A percentile compares a stretch with the other conserved stretches of the same genome.
These are phyloP conservation scores for Exophiala viscosa DNA, from an alignment of 2,329 filamentous ascomycete species.

Conservation along the genomic window DNA sequence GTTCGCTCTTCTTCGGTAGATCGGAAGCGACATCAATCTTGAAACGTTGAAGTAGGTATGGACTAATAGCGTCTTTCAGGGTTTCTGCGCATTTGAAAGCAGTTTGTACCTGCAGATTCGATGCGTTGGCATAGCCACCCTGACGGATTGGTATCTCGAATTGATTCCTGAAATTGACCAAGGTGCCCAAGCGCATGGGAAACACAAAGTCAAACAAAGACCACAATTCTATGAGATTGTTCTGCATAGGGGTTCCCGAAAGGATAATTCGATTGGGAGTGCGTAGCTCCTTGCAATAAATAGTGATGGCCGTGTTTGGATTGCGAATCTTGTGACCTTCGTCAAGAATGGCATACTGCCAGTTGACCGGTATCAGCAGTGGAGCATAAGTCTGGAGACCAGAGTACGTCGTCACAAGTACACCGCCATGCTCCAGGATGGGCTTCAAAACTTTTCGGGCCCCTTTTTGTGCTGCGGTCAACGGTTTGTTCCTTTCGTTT, in stretches of 20 bases:
- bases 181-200: slow-evolving; percentile 87
- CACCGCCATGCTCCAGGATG: slow-evolving; percentile 79
- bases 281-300: slow-evolving; percentile 88
- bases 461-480: slow-evolving; percentile 60
- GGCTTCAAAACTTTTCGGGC: slow-evolving; percentile 77
- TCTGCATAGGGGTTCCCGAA: slow-evolving; percentile 96
- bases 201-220: slow-evolving; percentile 97
- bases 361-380: slow-evolving; percentile 74
- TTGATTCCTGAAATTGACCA: slow-evolving; percentile 83
- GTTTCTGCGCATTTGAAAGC: slow-evolving; percentile 92
- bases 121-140: slow-evolving; percentile 92
- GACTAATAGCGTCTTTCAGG: slow-evolving; percentile 86
- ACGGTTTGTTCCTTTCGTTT: slow-evolving; percentile 35
- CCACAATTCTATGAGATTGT: slow-evolving; percentile 92
- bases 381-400: slow-evolving; percentile 91
- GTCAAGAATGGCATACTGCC: slow-evolving; percentile 91
- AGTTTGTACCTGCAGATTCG: slow-evolving; percentile 89
- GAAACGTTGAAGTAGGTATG: slow-evolving; percentile 85
- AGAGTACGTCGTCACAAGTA: slow-evolving; percentile 92
- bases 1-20: slow-evolving; percentile 90
- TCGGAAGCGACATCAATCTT: slow-evolving; percentile 93
- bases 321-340: slow-evolving; percentile 99
- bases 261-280: slow-evolving; percentile 89
- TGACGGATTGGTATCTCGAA: slow-evolving; percentile 93
- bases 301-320: slow-evolving; percentile 88